Base-by-base conservation (phyloP, 116 monocot species). In the Iris pallida region DNA sequence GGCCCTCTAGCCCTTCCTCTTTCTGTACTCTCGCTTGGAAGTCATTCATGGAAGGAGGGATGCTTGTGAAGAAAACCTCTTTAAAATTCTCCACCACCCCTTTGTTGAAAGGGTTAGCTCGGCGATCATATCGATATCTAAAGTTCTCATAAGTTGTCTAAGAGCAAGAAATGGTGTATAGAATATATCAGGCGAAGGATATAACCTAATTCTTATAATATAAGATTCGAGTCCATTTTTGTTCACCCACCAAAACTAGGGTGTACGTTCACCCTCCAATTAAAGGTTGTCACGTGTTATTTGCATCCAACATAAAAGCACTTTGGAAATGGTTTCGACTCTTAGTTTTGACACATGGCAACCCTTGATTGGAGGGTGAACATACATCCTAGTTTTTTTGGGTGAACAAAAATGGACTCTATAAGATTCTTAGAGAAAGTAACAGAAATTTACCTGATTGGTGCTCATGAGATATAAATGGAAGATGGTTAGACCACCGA, bases 61-160 rank as follows among this genome's bases (percentile, higher is more conserved):
- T 80, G 52, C 68, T 56, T n/a, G 82, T 80, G 69, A 74, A 89
- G 80, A 93, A 93, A 53, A 78, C 77, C 61, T 89, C 86, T 74
- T 76, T 86, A 68, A 93, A 86, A 58, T 93, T 93, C 0, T 57
- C 62, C 43, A 82, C 53, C n/a, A 84, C 20, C 10, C 93, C 89
- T 18, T 51, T 55, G 40, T 93, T 86, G 52, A 82, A 89, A 8
- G 93, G 93, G 69, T 93, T 93, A 16, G 42, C 84, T 30, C 89
- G 76, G 2, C 78, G 77, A 59, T 89, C 93, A 48, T 93, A 93
- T 8, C 81, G 80, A 59, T 93, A 89, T 68, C 93, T 81, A 68
- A 93, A 93, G 72, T 93, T 93, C 77, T 93, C 93, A 45, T 93
- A 93, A 7, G 93, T 93, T 46, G 93, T 93, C 89, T 93, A 18